phyloP scores from a whole-genome alignment of 2,329 filamentous ascomycete species.

The Calonectria ilicicola region DNA sequence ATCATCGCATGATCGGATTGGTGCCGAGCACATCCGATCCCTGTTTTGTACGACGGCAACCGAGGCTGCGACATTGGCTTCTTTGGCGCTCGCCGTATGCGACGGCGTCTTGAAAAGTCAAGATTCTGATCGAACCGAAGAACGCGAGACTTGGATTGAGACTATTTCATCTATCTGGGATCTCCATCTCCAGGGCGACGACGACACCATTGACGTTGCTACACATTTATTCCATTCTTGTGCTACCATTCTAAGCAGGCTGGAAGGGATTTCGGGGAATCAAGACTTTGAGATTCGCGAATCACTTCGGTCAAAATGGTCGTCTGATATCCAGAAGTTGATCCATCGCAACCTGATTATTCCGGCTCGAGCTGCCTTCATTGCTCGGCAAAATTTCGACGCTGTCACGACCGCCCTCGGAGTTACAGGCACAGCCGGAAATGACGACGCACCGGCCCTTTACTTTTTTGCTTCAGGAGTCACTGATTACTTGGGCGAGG shows the following conservation, averaged over 20 bases:
- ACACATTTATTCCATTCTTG: conserved; percentile 56
- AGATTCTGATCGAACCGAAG: conserved; percentile 48
- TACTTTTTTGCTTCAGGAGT: conserved; percentile 56
- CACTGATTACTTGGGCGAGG: conserved; percentile 37
- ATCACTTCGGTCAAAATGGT: conserved; percentile 53
- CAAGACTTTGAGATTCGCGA: conserved; percentile 24
- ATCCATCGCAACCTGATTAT: conserved; percentile 64
- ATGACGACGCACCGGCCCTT: conserved; percentile 56
- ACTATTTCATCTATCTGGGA: conserved; percentile 63
- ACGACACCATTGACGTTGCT: conserved; percentile 63
- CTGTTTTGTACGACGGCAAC: conserved; percentile 63
- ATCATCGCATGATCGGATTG: conserved; percentile 60
- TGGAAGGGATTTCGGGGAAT: conserved; percentile 48
- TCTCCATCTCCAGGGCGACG: conserved; percentile 62
- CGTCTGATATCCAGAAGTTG: conserved; percentile 59
- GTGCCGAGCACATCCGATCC: conserved; percentile 69
- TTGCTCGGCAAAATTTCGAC: conserved; percentile 56
- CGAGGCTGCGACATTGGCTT: conserved; percentile 60
- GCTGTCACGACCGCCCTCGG: conserved; percentile 56
- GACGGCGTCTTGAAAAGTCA: conserved; percentile 50
- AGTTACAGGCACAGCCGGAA: conserved; percentile 49
- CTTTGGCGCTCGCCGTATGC: conserved; percentile 60
- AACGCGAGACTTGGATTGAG: conserved; percentile 60
- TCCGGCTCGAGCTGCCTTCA: conserved; percentile 61
- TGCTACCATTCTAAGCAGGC: conserved; percentile 53